Percentiles rank a stretch among this genome's conserved stretches.
Conservation (phyloP, 2,329 filamentous ascomycete species). For the Penicillium corylophilum region DNA sequence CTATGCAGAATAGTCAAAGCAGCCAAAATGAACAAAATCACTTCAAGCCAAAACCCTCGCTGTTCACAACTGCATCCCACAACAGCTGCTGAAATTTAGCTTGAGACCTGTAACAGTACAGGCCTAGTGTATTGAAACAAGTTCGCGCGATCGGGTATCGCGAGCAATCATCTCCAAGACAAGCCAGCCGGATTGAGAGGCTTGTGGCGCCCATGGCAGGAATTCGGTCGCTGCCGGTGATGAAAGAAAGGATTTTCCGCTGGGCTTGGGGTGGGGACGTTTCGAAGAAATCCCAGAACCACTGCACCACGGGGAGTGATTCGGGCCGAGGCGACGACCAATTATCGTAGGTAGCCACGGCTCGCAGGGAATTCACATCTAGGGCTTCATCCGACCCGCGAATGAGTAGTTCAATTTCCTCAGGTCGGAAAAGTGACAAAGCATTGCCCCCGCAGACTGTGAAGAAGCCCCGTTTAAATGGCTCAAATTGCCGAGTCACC, state of each 20-base stretch:
- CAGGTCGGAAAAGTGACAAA: constrained; percentile 79
- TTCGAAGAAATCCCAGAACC: constrained; percentile 87
- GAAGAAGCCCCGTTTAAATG: constrained; percentile 91
- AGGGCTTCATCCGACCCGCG: constrained; percentile 80
- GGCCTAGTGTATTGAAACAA: constrained; percentile 81
- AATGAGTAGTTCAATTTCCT: constrained; percentile 87
- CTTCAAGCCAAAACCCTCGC: constrained; percentile 88
- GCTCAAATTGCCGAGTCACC: constrained; percentile 80
- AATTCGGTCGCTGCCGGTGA: constrained; percentile 87
- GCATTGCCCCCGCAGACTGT: constrained; percentile 89
- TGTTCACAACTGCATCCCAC: constrained; percentile 84
- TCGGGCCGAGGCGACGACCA: constrained; percentile 60
- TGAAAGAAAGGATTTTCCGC: constrained; percentile 76
- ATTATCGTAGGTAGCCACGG: constrained; percentile 77
- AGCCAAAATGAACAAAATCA: constrained; percentile 11
- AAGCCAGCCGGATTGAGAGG: constrained; percentile 72
- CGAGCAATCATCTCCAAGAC: constrained; percentile 69
- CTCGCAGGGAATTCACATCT: constrained; percentile 72
- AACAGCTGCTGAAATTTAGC: constrained; percentile 69
- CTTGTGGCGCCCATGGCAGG: constrained; percentile 83
- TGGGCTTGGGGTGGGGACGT: constrained; percentile 66
- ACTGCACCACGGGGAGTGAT: constrained; percentile 68
- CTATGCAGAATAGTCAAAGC: constrained; percentile 3
- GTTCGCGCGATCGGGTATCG: constrained; percentile 84
- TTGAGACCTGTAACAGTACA: constrained; percentile 69